Conservation (phyloP, 1,139 yeast species). For the Meyerozyma smithsonii region DNA sequence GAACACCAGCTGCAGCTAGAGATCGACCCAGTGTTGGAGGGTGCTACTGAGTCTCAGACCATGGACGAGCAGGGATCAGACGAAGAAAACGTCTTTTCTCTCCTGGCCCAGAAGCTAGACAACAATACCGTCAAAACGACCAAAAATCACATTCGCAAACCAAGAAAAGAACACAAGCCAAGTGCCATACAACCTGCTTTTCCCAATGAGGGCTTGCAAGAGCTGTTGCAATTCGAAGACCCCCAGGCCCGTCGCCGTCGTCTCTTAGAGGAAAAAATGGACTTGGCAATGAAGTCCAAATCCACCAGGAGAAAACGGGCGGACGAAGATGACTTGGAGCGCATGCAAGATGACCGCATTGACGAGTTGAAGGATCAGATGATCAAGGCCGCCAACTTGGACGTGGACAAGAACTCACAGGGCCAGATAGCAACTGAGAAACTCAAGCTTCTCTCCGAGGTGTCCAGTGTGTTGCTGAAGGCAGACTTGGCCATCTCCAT, state of each 20-base stretch:
- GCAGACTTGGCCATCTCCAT: slow-evolving; percentile 88
- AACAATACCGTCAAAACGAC: neutral
- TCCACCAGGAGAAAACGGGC: slow-evolving; percentile 56
- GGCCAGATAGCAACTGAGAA: slow-evolving; percentile 84
- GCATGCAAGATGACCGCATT: slow-evolving; percentile 90
- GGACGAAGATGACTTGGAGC: slow-evolving; percentile 89
- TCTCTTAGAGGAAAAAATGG: slow-evolving; percentile 76
- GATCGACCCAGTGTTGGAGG: neutral
- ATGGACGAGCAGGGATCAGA: neutral
- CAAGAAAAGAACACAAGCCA: neutral
- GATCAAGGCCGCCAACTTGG: slow-evolving; percentile 90
- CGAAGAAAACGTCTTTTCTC: neutral
- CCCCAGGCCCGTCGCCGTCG: slow-evolving; percentile 59
- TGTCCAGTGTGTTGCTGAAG: slow-evolving; percentile 68
- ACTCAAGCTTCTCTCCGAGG: slow-evolving; percentile 75
- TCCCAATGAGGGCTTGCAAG: slow-evolving; percentile 5
- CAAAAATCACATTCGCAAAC: neutral
- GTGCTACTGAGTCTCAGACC: neutral
- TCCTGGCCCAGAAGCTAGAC: neutral
- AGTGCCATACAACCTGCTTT: neutral
- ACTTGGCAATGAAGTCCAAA: slow-evolving; percentile 65
- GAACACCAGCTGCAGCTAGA: neutral
- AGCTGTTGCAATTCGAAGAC: slow-evolving; percentile 32
- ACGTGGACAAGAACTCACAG: slow-evolving; percentile 76
- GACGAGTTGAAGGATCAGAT: slow-evolving; percentile 78